Base-by-base conservation (phyloP, 495 filamentous ascomycete species). In the Aspergillus mulundensis region DNA sequence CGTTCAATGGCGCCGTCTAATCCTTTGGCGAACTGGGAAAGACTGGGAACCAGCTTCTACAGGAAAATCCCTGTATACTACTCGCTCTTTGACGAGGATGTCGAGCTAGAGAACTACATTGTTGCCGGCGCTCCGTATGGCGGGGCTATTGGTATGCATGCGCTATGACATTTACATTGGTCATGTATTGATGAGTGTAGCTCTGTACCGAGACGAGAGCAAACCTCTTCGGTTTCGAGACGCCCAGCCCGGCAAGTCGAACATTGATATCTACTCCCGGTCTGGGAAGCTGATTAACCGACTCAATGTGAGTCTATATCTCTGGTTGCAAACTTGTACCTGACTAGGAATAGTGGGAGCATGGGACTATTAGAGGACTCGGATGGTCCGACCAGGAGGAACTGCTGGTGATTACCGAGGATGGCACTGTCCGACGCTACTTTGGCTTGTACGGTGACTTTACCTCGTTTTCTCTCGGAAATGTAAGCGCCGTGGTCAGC, bases 311-410 rank as follows among this genome's bases (percentile, higher is more conserved):
- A 57, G 78, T 61, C n/a, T 19, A 21, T 42, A 8, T 30, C 34
- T 12, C 34, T n/a, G 8, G 0, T 20, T 43, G 11, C 3, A 16
- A 43, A 15, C 28, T 10, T 16, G 18, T 8, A 18, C 1, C 54
- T 60, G 36, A 45, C 52, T n/a, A 8, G 7, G 19, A 36, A 3
- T 68, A 89, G 77, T 97, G 92, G 90, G 94, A 98, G 59, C 89
- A 92, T 77, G 90, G 90, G 28, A 79, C 86, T 2, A 90, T 98
- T 61, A 86, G 86, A 67, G 91, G 91, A 10, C 78, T 97, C 16
- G 94, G 94, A 18, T 98, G 94, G 94, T 97, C 92, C 32, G 94
- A 96, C 65, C 90, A 97, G 60, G 94, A 98, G 78, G 89, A 90
- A 69, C 80, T 98, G 15, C 75, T 98, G 7, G 87, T 95, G 4